phyloP scores from a whole-genome alignment of 805 yeast species.

The Torulaspora indica region DNA sequence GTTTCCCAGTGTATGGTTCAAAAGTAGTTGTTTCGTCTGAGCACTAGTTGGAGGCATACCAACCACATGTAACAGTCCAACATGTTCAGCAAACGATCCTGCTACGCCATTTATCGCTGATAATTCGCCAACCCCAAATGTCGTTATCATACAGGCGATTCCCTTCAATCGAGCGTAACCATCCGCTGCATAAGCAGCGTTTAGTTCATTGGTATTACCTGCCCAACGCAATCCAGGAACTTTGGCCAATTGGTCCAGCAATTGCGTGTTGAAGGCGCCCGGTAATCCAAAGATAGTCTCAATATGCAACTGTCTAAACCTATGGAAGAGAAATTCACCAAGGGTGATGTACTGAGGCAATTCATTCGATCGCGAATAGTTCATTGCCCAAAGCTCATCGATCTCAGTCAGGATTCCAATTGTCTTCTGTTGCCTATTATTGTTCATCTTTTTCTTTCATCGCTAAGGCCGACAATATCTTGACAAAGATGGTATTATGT shows the following conservation, averaged over 20 bases:
- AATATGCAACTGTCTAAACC: slow-evolving; percentile 49
- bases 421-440: background rate
- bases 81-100: slow-evolving; percentile 79
- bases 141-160: slow-evolving; percentile 41
- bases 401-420: background rate
- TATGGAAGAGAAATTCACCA: slow-evolving; percentile 60
- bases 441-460: slow-evolving; percentile 1
- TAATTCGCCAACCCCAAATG: slow-evolving; percentile 88
- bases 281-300: slow-evolving; percentile 68
- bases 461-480: background rate
- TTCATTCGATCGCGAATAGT: slow-evolving; percentile 12
- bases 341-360: slow-evolving; percentile 40
- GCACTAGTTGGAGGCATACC: slow-evolving; percentile 59
- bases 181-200: slow-evolving; percentile 87
- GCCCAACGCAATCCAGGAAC: slow-evolving; percentile 57
- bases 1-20: slow-evolving; percentile 29
- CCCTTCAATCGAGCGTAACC: slow-evolving; percentile 64
- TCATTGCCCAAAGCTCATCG: slow-evolving; percentile 8
- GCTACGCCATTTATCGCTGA: slow-evolving; percentile 79
- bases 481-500: too few relatives aligned
- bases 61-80: slow-evolving; percentile 78
- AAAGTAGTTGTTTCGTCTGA: slow-evolving; percentile 35
- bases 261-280: slow-evolving; percentile 63
- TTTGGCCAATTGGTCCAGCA: slow-evolving; percentile 60
- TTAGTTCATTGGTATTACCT: slow-evolving; percentile 83